These are phyloP conservation scores for Nakaseomyces nivariensis DNA, from an alignment of 1,139 yeast genomes.

Conservation along the genomic window DNA sequence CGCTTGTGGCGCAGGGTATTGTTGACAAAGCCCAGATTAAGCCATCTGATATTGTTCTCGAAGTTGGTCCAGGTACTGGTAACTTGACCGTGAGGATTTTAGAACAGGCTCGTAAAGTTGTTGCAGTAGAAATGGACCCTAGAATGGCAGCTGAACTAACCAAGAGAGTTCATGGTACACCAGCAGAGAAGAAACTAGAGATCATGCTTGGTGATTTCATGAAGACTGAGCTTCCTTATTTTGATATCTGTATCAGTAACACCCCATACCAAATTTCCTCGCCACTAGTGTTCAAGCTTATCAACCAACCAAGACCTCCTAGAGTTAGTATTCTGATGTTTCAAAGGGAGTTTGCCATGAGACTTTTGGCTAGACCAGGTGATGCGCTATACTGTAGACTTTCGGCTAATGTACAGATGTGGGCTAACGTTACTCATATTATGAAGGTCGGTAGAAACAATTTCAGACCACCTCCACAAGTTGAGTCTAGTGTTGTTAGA, in stretches of 20 bases:
- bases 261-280: constrained; percentile 98
- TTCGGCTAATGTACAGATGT: constrained; percentile 96
- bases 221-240: constrained; percentile 90
- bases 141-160: constrained; percentile 98
- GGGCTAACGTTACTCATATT: constrained; percentile 96
- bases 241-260: constrained; percentile 91
- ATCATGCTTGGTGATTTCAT: constrained; percentile 91
- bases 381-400: constrained; percentile 85
- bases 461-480: constrained; percentile 98
- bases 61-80: constrained; percentile 99
- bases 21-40: constrained; percentile 91
- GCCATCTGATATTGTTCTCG: constrained; percentile 87
- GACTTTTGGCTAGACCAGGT: constrained; percentile 91
- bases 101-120: constrained; percentile 76
- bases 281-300: constrained; percentile 84
- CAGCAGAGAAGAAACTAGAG: constrained; percentile 82
- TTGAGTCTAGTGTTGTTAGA: constrained; percentile 91
- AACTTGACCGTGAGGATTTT: constrained; percentile 86
- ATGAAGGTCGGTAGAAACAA: constrained; percentile 97
- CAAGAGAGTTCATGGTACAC: constrained; percentile 94
- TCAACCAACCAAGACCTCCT: constrained; percentile 89
- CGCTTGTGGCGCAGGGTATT: constrained; percentile 93
- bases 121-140: constrained; percentile 98
- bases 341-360: constrained; percentile 91
- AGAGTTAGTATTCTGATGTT: constrained; percentile 93